Evolutionary conservation across 345 rosid species (phyloP), one percentile per base, ranked within the genome.

Genomic region (Lepidium aucheri): DNA sequence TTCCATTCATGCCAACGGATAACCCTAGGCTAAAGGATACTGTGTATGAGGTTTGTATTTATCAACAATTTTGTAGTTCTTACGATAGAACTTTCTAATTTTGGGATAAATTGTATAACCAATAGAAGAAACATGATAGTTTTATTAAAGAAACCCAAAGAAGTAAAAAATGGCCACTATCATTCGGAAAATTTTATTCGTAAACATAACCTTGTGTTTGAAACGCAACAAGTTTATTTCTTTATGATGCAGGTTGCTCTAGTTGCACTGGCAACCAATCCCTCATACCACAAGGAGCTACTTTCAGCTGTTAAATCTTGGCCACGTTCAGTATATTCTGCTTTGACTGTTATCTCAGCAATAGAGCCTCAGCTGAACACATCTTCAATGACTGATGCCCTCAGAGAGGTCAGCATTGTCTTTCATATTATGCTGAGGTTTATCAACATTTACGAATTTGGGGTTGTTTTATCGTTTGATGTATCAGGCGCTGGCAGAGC

Each of bases 361-460:
- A 72, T 95, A 74, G 99, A 95, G 82, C 90, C 99, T 62, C 99
- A 91, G 77, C 74, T 95, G 73, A 91, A 95, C 78, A 83, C 96
- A 63, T 88, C 95, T 46, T 88, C 97, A 63, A 87, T 91, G 93
- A 95, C 95, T 22, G 87, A 95, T 73, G 88, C 88, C 45, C 97
- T 95, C 51, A 91, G 85, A 81, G 97, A 91, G 97, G 99, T 90
- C 20, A 38, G 77, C 64, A 18, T 50, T 60, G 43, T 33, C 26
- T 50, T 17, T 74, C 42, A 32, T 46, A 40, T 54, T 71, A 76
- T 20, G 18, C 61, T 63, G 73, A 64, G 47, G 45, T 69, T 24
- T 73, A 59, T 72, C 61, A 41, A 15, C 45, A 47, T 44, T 18
- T 38, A 16, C 39, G 1, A 50, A 49, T 74, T 61, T 65, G 50